Evolutionary conservation across 352 stramenopile species (phyloP).

Genomic region (Phytophthora macrochlamydospora): DNA sequence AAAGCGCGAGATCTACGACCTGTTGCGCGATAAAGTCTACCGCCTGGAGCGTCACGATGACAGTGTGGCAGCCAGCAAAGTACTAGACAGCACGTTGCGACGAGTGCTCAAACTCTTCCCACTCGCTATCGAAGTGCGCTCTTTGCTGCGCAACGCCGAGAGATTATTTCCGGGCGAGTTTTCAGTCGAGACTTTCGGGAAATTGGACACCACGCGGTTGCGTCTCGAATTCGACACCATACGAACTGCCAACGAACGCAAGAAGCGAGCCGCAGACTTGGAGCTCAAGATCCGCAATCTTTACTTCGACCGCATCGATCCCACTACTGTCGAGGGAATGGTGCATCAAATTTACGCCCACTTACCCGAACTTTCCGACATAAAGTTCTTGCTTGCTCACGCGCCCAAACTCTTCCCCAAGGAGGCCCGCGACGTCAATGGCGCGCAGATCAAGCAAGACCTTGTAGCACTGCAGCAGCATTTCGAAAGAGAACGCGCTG

Average conservation of each 20-base stretch:
- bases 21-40: conserved; percentile 65
- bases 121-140: conserved; percentile 67
- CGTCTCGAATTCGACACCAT: conserved; percentile 48
- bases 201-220: conserved; percentile 33
- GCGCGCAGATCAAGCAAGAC: conserved; percentile 50
- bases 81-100: conserved; percentile 46
- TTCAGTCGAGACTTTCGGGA: conserved; percentile 29
- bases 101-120: conserved; percentile 69
- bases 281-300: conserved; percentile 90
- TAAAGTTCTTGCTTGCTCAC: conserved; percentile 86
- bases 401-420: conserved; percentile 72
- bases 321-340: conserved; percentile 74
- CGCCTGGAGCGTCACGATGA: conserved; percentile 51
- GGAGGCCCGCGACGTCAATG: conserved; percentile 70
- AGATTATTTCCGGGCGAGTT: conserved; percentile 78
- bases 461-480: conserved; percentile 73
- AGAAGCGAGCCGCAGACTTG: conserved; percentile 83
- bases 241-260: conserved; percentile 59
- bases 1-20: conserved; percentile 61
- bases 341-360: conserved; percentile 84
- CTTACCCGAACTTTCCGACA: conserved; percentile 66
- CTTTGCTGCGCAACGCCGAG: conserved; percentile 83
- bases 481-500: conserved; percentile 59
- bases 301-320: conserved; percentile 91
- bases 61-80: conserved; percentile 14